A percentile compares a stretch with the other conserved stretches of the same genome.
phyloP scores from a whole-genome alignment of 2,329 filamentous ascomycete genomes.

The Raffaelea deltoideospora region DNA sequence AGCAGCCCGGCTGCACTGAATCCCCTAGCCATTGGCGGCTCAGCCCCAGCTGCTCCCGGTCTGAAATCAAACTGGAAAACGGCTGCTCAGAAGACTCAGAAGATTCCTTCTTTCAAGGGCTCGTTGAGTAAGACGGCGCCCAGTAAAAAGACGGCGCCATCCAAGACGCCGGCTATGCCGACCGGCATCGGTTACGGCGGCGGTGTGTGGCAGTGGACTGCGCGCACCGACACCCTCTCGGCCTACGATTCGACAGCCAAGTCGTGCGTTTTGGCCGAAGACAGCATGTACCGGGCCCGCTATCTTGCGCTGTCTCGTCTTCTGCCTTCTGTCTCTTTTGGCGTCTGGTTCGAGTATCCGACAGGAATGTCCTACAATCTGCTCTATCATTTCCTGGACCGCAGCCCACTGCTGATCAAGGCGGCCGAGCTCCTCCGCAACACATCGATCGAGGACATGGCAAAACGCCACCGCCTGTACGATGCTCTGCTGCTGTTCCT shows the following conservation, averaged over 20 bases:
- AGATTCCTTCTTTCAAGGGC: background rate
- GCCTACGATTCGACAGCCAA: too few species aligned
- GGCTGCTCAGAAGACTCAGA: background rate
- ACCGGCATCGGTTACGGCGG: slow-evolving; percentile 4
- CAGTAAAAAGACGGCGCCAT: background rate
- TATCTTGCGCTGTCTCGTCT: background rate
- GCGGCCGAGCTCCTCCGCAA: slow-evolving; percentile 12
- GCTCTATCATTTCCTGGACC: background rate
- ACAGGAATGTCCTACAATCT: background rate
- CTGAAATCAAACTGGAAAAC: too few species aligned
- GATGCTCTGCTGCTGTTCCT: slow-evolving; percentile 23
- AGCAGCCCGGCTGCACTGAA: too few species aligned
- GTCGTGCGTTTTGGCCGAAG: background rate
- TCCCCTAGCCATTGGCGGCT: too few species aligned
- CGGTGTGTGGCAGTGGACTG: background rate
- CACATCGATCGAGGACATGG: slow-evolving; percentile 14
- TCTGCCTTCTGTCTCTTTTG: background rate
- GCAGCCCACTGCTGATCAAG: slow-evolving; percentile 13
- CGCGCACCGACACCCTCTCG: too few species aligned
- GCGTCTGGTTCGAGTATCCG: background rate
- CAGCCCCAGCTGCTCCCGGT: too few species aligned
- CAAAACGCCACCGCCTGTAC: slow-evolving; percentile 17
- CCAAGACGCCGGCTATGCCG: background rate
- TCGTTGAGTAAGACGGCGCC: too few species aligned
- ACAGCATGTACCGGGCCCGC: background rate